These are phyloP conservation scores for Alternaria sp. DNA, from an alignment of 2,329 filamentous ascomycete genomes.

Conservation along the genomic window DNA sequence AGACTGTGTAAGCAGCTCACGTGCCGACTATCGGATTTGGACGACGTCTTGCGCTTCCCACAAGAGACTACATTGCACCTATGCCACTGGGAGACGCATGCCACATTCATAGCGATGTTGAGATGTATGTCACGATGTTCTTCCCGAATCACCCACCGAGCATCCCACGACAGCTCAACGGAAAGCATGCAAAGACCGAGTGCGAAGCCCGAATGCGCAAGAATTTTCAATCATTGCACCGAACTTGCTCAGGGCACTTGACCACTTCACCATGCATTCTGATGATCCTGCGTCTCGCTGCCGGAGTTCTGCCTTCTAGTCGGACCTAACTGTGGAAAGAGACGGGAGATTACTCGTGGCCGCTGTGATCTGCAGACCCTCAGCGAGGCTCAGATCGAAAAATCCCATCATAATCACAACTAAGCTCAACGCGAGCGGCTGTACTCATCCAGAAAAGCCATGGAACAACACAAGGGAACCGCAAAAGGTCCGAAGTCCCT, in stretches of 20 bases:
- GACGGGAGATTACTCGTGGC: constrained; percentile 5
- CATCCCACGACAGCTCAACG: neutral
- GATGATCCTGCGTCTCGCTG: neutral
- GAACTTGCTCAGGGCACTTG: neutral
- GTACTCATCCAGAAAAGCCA: constrained; percentile 12
- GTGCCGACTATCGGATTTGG: neutral
- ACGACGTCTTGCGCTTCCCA: neutral
- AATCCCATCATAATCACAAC: constrained; percentile 1
- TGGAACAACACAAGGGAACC: constrained; percentile 9
- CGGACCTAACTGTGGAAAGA: neutral
- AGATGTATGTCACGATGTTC: neutral
- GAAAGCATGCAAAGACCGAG: neutral
- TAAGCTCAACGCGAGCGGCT: constrained; percentile 11
- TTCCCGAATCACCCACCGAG: neutral
- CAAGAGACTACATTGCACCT: neutral
- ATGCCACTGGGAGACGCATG: neutral
- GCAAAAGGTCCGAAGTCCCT: constrained; percentile 18
- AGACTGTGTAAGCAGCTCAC: neutral
- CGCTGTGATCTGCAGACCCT: constrained; percentile 3
- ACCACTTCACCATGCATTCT: constrained; percentile 3
- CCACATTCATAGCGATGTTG: neutral
- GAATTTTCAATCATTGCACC: neutral
- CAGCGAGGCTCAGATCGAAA: neutral
- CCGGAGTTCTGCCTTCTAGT: constrained; percentile 6
- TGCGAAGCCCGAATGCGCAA: neutral